Conservation (phyloP, 495 filamentous ascomycete species). For the Pyrenula aspistea region DNA sequence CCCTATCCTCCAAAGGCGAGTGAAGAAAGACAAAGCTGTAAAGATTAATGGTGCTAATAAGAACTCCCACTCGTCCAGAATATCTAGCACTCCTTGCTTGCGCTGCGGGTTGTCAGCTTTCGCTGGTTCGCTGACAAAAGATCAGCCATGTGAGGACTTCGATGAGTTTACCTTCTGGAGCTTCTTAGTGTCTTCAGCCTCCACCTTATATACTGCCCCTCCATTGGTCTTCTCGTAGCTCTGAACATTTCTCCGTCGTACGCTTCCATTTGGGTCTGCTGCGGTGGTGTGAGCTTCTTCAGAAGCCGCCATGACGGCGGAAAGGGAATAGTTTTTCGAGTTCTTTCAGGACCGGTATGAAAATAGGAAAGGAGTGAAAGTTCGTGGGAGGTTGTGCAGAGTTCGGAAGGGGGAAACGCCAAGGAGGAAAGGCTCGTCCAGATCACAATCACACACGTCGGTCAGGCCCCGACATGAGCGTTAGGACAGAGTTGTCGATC, state of each 20-base stretch:
- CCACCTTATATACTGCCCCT: conserved; percentile 19
- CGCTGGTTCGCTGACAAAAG: too few species aligned
- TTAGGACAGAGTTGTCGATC: neutral
- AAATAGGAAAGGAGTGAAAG: neutral
- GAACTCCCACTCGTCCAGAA: conserved; percentile 71
- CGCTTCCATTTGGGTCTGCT: conserved; percentile 46
- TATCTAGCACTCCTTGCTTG: conserved; percentile 24
- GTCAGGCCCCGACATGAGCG: neutral
- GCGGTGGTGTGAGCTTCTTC: conserved; percentile 51
- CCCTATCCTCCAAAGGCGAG: conserved; percentile 89
- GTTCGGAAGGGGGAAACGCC: neutral
- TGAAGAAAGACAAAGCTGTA: conserved; percentile 83
- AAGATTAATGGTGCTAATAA: conserved; percentile 81
- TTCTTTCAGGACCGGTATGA: neutral
- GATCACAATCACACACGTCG: neutral
- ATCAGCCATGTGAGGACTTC: too few species aligned
- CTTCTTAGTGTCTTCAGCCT: conserved; percentile 53
- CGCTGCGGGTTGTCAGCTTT: neutral
- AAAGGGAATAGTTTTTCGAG: neutral
- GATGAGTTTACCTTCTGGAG: conserved; percentile 41
- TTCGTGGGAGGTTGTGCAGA: neutral
- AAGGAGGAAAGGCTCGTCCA: neutral
- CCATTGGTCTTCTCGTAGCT: conserved; percentile 27
- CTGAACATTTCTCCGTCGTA: conserved; percentile 64
- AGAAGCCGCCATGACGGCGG: conserved; percentile 31